Base-by-base conservation (phyloP, 176 grass and related monocot species). In the Paspalum notatum region DNA sequence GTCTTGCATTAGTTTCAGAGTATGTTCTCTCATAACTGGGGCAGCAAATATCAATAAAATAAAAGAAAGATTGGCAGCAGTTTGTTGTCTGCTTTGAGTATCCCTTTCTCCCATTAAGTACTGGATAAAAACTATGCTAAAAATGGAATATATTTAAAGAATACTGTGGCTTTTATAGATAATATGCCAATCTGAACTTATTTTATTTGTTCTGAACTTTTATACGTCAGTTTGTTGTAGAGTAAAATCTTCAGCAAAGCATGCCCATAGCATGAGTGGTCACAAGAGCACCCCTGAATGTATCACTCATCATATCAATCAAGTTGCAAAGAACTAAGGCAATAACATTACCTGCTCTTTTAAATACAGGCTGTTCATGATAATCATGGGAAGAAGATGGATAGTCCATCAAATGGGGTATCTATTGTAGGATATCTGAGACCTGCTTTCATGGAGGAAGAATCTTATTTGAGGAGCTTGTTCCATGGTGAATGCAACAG, bases 341-440 rank as follows among this genome's bases (percentile, higher is more conserved):
- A 80, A 58, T 74, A 22, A 75, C 56, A 55, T 71, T 68, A 72
- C 69, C 52, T 83, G 13, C 15, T 59, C 17, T 43, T 70, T 90
- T 66, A 26, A 53, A 43, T 80, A 78, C 59, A 97, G 94, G 91
- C 68, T 76, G 54, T 90, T 84, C 63, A 92, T 69, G 73, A 46
- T 75, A 92, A 90, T 67, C 81, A 57, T 57, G 38, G 22, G 62
- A 77, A 85, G 72, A 89, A 88, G 80, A 91, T 89, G 57, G 80
- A 90, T 54, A 82, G 83, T 68, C 96, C 90, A 76, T 89, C 92
- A 88, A 98, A 98, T 84, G 92, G 88, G 67, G 66, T 98, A 59
- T 93, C 86, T 72, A 93, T 98, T 87, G 77, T 89, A 69, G 96
- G 96, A 68, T 95, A 89, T 83, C 82, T 98, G 50, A 89, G 90